phyloP scores from a whole-genome alignment of 192 early-diverging fungal species.

The Backusella westeae region DNA sequence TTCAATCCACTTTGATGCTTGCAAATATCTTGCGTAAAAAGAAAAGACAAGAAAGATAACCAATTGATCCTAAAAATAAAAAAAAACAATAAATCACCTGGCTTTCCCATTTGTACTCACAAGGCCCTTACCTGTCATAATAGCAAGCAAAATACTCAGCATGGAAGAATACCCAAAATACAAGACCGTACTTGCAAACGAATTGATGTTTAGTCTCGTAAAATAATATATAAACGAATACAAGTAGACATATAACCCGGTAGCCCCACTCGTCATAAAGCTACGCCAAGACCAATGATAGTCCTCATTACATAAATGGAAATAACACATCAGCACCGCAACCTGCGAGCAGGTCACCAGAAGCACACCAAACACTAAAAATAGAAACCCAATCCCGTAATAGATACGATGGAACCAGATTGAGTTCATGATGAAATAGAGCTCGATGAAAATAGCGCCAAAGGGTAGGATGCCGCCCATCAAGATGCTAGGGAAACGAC shows the following conservation, averaged over 20 bases:
- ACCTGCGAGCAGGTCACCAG: constrained; percentile 83
- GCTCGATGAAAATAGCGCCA: constrained; percentile 92
- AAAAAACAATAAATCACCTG: neutral
- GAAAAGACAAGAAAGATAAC: constrained; percentile 70
- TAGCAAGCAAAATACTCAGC: constrained; percentile 71
- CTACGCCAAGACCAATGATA: constrained; percentile 89
- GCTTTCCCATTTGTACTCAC: neutral
- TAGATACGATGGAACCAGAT: constrained; percentile 94
- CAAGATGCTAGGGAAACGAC: constrained; percentile 65
- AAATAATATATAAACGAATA: constrained; percentile 90
- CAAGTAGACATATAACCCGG: constrained; percentile 83
- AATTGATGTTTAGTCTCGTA: constrained; percentile 73
- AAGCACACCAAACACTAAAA: constrained; percentile 85
- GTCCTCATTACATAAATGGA: constrained; percentile 84
- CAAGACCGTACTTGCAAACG: constrained; percentile 71
- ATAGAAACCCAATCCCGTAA: constrained; percentile 91
- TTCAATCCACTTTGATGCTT: constrained; percentile 82
- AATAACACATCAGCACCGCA: constrained; percentile 85
- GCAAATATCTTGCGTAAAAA: constrained; percentile 84
- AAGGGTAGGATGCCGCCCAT: constrained; percentile 90
- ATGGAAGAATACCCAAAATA: constrained; percentile 90
- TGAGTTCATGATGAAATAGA: constrained; percentile 94
- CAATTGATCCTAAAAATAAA: constrained; percentile 45
- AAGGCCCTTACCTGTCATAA: constrained; percentile 57
- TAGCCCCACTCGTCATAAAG: constrained; percentile 84